phyloP scores from a whole-genome alignment of 345 rosid genomes.

The Alliaria petiolata region DNA sequence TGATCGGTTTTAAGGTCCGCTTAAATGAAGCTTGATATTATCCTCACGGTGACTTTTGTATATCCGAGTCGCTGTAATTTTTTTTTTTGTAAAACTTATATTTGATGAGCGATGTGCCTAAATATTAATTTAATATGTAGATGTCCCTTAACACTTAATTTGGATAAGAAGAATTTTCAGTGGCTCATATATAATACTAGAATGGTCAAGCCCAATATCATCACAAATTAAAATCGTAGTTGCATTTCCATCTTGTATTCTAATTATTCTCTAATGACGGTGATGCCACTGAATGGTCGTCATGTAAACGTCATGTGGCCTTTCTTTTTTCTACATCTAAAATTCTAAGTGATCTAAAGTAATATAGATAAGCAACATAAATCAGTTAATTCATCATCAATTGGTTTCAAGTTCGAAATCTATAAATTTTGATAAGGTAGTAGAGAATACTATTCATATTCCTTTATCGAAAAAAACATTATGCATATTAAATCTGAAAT shows the following conservation, averaged over 20 bases:
- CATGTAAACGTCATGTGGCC: neutral
- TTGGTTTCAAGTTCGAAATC: too few species aligned
- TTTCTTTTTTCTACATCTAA: too few species aligned
- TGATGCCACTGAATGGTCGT: conserved; percentile 3
- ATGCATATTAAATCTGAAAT: neutral
- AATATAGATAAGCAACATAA: too few species aligned
- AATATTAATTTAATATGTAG: too few species aligned
- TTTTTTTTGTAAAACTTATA: neutral
- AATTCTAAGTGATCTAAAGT: too few species aligned
- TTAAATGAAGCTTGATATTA: neutral
- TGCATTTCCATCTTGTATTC: neutral
- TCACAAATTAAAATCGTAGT: neutral
- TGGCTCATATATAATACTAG: neutral
- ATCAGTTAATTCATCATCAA: too few species aligned
- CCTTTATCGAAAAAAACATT: too few species aligned
- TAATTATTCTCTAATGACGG: neutral
- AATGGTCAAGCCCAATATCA: conserved; percentile 16
- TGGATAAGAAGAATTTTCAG: neutral
- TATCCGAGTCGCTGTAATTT: neutral
- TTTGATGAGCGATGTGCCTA: too few species aligned
- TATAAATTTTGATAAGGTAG: too few species aligned
- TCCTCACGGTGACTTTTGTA: neutral
- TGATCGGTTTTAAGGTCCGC: conserved; percentile 11
- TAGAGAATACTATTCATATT: too few species aligned
- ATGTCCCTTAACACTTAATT: neutral